Percentiles rank a stretch among this genome's conserved stretches.
Evolutionary conservation across 805 yeast species (phyloP).

Genomic region (Saccharomyces kudriavzevii): DNA sequence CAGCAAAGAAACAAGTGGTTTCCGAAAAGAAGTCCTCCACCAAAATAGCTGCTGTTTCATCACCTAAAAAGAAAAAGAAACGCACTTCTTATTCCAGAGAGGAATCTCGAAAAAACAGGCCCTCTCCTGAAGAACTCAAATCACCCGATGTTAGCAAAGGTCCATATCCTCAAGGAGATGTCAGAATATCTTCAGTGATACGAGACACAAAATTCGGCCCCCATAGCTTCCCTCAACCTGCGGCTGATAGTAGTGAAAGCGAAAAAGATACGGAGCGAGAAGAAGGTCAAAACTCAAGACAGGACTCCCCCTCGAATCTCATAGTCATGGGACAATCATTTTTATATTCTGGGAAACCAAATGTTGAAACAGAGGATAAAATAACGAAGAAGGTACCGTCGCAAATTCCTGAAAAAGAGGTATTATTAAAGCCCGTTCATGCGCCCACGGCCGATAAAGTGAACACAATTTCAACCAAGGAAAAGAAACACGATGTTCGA

Average conservation of each 20-base stretch:
- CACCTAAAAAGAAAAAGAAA: conserved; percentile 5
- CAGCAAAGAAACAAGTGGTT: conserved; percentile 8
- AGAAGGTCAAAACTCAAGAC: neutral
- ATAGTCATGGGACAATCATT: neutral
- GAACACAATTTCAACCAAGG: too few relatives aligned
- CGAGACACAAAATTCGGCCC: conserved; percentile 3
- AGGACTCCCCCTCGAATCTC: neutral
- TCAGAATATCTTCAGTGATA: conserved; percentile 14
- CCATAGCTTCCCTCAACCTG: neutral
- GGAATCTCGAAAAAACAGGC: neutral
- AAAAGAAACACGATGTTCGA: neutral
- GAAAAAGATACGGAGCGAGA: neutral
- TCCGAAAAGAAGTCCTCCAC: neutral
- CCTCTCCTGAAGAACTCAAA: neutral
- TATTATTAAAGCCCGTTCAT: neutral
- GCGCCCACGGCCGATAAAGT: neutral
- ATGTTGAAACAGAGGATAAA: neutral
- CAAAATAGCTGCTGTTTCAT: neutral
- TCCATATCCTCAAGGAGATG: neutral
- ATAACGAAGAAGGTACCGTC: neutral
- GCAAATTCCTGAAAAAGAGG: neutral
- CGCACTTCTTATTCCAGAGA: neutral
- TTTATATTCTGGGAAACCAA: neutral
- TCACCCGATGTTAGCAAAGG: neutral
- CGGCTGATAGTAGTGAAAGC: neutral